phyloP scores from a whole-genome alignment of 2,329 filamentous ascomycete species.

The Aspergillus candidus region DNA sequence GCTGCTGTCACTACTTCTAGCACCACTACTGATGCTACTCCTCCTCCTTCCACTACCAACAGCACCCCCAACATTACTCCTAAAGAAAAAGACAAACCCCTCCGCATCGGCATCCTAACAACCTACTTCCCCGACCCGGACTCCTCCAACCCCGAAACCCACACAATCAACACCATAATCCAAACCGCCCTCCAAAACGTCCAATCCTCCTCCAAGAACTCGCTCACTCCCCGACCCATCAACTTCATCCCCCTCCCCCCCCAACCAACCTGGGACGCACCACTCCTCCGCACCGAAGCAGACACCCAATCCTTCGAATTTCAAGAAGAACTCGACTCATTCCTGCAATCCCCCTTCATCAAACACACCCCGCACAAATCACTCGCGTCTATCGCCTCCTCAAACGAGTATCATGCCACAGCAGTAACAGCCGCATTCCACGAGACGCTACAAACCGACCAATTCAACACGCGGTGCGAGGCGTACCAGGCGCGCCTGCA shows the following conservation, averaged over 20 bases:
- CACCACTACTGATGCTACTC: no score
- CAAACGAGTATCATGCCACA: slow-evolving; percentile 44
- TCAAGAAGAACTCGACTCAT: slow-evolving; percentile 49
- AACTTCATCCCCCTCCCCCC: slow-evolving; percentile 48
- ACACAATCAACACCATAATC: slow-evolving; percentile 47
- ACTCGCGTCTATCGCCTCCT: slow-evolving; percentile 47
- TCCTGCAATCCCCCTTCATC: slow-evolving; percentile 42
- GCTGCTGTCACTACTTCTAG: no score
- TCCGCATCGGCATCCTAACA: slow-evolving; percentile 1
- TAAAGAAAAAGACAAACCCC: background rate
- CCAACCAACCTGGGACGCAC: slow-evolving; percentile 12
- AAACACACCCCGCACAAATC: slow-evolving; percentile 23
- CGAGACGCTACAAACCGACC: slow-evolving; percentile 46
- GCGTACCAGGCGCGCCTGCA: slow-evolving; percentile 46
- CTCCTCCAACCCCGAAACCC: slow-evolving; percentile 23
- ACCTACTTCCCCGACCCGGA: background rate
- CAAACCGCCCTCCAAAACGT: slow-evolving; percentile 37
- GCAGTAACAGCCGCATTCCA: slow-evolving; percentile 55
- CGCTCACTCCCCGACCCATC: slow-evolving; percentile 1
- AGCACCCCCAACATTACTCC: no score
- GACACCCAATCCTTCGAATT: slow-evolving; percentile 60
- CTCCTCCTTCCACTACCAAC: no score
- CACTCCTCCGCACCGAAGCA: slow-evolving; percentile 36
- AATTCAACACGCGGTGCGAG: slow-evolving; percentile 48
- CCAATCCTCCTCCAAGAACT: background rate